A percentile compares a stretch with the other conserved stretches of the same genome.
phyloP scores from a whole-genome alignment of 495 filamentous ascomycete species.

The Xylaria flabelliformis region DNA sequence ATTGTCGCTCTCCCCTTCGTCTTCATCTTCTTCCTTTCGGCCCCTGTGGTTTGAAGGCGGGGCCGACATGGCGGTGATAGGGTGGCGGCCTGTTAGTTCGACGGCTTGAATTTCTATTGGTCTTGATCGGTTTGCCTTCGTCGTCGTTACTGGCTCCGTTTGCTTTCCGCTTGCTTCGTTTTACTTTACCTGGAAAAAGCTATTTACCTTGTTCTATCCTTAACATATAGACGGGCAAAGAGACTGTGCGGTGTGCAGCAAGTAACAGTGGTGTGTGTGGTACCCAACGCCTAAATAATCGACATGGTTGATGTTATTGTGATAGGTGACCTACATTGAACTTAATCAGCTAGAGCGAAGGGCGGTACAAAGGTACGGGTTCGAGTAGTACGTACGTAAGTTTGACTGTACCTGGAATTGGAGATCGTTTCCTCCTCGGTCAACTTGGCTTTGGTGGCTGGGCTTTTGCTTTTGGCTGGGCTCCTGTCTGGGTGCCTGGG shows the following conservation, averaged over 20 bases:
- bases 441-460: background rate
- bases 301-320: background rate
- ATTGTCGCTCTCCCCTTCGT: background rate
- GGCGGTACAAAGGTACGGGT: background rate
- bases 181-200: background rate
- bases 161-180: background rate
- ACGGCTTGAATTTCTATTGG: background rate
- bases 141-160: background rate
- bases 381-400: background rate
- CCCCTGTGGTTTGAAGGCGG: conserved; percentile 5
- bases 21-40: background rate
- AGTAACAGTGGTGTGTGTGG: background rate
- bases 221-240: background rate
- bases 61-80: conserved; percentile 6
- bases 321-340: background rate
- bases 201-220: background rate
- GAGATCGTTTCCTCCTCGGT: background rate
- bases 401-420: background rate
- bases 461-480: background rate
- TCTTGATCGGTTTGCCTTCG: background rate
- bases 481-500: background rate
- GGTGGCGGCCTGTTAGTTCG: background rate
- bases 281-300: background rate
- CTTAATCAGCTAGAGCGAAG: background rate
- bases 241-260: background rate